phyloP scores from a whole-genome alignment of 2,329 filamentous ascomycete species.

The Furcasterigmium furcatum region DNA sequence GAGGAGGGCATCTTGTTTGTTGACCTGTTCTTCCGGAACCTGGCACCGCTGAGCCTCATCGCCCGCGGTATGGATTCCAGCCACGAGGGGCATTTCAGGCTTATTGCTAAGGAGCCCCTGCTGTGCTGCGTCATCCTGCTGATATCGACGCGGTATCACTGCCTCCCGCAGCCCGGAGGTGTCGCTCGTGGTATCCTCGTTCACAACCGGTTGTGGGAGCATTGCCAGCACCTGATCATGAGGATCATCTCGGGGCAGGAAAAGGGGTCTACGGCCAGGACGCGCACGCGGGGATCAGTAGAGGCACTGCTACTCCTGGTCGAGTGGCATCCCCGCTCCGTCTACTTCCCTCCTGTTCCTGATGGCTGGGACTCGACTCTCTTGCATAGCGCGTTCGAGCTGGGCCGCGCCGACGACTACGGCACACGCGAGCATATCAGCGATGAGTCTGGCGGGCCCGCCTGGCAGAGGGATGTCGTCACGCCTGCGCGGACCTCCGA shows the following conservation, averaged over 20 bases:
- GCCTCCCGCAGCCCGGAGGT: conserved; percentile 35
- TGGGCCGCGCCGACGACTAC: conserved; percentile 14
- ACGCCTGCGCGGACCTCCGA: conserved; percentile 51
- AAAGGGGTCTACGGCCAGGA: conserved; percentile 44
- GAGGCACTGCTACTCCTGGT: conserved; percentile 49
- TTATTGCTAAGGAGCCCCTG: conserved; percentile 48
- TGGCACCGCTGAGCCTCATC: conserved; percentile 46
- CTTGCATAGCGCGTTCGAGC: conserved; percentile 36
- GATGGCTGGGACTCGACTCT: conserved; percentile 54
- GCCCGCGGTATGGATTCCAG: conserved; percentile 44
- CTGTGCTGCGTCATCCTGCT: conserved; percentile 50
- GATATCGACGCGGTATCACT: conserved; percentile 50
- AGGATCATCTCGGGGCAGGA: conserved; percentile 52
- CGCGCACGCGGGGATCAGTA: conserved; percentile 46
- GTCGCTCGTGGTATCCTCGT: conserved; percentile 48
- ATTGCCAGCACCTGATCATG: conserved; percentile 50
- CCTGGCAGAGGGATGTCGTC: conserved; percentile 50
- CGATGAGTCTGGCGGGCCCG: neutral
- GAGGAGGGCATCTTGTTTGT: conserved; percentile 50
- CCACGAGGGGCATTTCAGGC: conserved; percentile 40
- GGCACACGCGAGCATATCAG: neutral
- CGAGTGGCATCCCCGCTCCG: conserved; percentile 52
- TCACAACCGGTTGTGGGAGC: conserved; percentile 50
- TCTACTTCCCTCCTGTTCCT: conserved; percentile 49
- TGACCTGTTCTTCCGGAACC: conserved; percentile 49